A percentile compares a stretch with the other conserved stretches of the same genome.
Conservation (phyloP, 306 rosid species). For the Vicia sativa region DNA sequence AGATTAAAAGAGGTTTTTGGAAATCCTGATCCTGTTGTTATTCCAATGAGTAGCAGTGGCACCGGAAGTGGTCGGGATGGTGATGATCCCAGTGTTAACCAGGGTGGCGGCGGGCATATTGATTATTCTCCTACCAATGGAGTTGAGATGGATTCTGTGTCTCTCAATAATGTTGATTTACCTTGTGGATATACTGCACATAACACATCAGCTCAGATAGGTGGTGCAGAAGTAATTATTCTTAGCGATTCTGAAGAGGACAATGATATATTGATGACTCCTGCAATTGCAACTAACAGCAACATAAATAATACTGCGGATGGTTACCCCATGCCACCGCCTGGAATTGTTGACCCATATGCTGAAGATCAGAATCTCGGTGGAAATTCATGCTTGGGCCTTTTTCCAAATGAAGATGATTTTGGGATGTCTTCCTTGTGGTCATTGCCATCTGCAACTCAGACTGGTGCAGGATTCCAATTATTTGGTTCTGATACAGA, state of each 20-base stretch:
- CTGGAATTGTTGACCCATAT: constrained; percentile 71
- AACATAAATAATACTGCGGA: constrained; percentile 55
- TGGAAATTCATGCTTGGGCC: constrained; percentile 74
- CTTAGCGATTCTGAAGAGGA: constrained; percentile 97
- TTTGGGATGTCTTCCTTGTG: constrained; percentile 70
- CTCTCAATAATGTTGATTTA: constrained; percentile 64
- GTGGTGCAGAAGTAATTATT: constrained; percentile 75
- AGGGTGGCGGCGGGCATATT: constrained; percentile 72
- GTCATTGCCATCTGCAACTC: constrained; percentile 69
- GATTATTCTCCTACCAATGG: constrained; percentile 72
- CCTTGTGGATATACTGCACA: constrained; percentile 62
- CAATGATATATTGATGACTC: constrained; percentile 57
- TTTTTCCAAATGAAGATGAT: constrained; percentile 78
- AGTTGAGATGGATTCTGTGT: constrained; percentile 77
- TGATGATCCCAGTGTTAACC: constrained; percentile 96
- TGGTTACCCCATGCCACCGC: constrained; percentile 60
- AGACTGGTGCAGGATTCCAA: constrained; percentile 78
- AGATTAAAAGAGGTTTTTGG: constrained; percentile 66
- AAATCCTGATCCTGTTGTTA: constrained; percentile 68
- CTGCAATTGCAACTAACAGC: constrained; percentile 52
- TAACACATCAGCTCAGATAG: constrained; percentile 58
- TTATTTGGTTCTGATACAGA: constrained; percentile 78
- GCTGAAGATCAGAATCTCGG: constrained; percentile 71
- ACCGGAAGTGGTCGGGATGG: constrained; percentile 90
- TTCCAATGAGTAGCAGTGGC: constrained; percentile 98